A percentile compares a stretch with the other conserved stretches of the same genome.
phyloP scores from a whole-genome alignment of 2,329 filamentous ascomycete species.

The Fusarium sacchari region DNA sequence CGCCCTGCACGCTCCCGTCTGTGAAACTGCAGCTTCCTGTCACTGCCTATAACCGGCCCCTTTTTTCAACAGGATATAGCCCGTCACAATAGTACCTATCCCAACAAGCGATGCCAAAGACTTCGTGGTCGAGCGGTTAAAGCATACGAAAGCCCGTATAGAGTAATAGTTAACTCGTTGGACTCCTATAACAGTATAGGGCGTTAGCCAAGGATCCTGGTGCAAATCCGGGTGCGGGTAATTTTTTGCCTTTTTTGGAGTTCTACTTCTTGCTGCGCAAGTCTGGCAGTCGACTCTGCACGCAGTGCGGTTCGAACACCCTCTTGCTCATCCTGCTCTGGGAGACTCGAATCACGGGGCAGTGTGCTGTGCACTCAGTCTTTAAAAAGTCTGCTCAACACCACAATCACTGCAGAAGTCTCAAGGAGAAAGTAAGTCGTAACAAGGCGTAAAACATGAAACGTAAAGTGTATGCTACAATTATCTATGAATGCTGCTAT shows the following conservation, averaged over 20 bases:
- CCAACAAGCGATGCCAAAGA: slow-evolving; percentile 21
- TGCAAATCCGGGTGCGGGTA: slow-evolving; percentile 51
- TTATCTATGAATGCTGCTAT: not conserved
- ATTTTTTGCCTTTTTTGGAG: slow-evolving; percentile 16
- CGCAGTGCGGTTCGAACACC: not conserved
- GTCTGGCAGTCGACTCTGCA: not conserved
- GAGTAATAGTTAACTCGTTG: slow-evolving; percentile 51
- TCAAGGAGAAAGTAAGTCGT: not conserved
- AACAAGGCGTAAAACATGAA: not conserved
- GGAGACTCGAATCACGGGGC: not conserved
- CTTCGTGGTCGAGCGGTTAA: slow-evolving; percentile 41
- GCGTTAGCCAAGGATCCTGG: slow-evolving; percentile 50
- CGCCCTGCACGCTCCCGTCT: slow-evolving; percentile 19
- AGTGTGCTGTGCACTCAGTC: not conserved
- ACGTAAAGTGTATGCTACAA: not conserved
- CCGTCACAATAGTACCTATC: not conserved
- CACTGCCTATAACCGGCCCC: slow-evolving; percentile 25
- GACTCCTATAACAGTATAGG: slow-evolving; percentile 48
- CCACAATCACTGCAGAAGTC: not conserved
- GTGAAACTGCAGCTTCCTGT: slow-evolving; percentile 23
- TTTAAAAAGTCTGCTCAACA: not conserved
- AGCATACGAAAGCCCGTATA: slow-evolving; percentile 43
- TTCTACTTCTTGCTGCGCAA: not conserved
- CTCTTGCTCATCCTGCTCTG: not conserved
- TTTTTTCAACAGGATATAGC: slow-evolving; percentile 20